Base-by-base conservation (phyloP, 1,284 basidiomycete genomes). In the Ceratorhiza oryzae-sativae region DNA sequence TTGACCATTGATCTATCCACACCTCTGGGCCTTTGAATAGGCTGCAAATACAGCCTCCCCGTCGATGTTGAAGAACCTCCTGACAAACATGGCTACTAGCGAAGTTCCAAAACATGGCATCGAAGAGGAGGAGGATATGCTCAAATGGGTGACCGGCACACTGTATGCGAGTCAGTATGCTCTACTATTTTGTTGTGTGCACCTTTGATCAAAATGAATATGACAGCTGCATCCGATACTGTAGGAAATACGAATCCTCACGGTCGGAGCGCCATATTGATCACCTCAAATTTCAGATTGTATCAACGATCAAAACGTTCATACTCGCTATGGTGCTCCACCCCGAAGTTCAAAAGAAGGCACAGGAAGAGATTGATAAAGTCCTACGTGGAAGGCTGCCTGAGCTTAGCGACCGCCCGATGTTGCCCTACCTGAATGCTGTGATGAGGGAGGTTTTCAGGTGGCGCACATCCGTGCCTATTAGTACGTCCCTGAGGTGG, bases 291-390 rank as follows among this genome's bases (percentile, higher is more conserved):
- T 18, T 34, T 25, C 20, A 70, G 67, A 2, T 55, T 18, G 53
- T 46, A 41, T 13, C 39, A 5, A 46, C 53, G 10, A 23, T 48
- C 3, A 23, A 58, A 5, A 41, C 51, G 10, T 70, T 70, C 30
- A n/a, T 70, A 15, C n/a, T 70, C 9, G 45, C 55, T 15, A 59
- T 73, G 53, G 41, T 71, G 2, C 42, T 51, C 10, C 45, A 61
- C 34, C 72, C 72, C 12, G 72, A 73, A 20, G n/a, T 55, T 5
- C 72, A 73, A 42, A 36, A 23, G 15, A 73, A 68, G 55, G 62
- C 60, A 3, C 72, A 72, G 23, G 13, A 55, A 6, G 72, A 72
- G 45, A 45, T 72, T 1, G 72, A 72, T 32, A 30, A 12, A 3
- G 62, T 60, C 12, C 13, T 72, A 18, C 63, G 72, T 13, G 51